Percentiles rank a stretch among this genome's conserved stretches.
Conservation (phyloP, 2,329 filamentous ascomycete genomes). For the Cladorrhinum sp. region DNA sequence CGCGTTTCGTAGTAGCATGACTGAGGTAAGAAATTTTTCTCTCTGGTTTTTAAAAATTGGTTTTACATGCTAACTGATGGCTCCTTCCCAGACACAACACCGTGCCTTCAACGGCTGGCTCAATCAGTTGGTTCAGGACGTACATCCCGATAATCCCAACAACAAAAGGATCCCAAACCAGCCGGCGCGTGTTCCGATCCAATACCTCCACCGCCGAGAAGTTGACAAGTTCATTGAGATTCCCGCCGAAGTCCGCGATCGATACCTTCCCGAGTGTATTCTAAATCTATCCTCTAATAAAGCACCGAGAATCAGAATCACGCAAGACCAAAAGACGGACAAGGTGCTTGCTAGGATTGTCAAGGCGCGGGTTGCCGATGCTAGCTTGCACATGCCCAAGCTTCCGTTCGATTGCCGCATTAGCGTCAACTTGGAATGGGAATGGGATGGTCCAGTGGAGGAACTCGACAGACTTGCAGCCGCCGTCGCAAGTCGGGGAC, state of each 20-base stretch:
- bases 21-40: constrained; percentile 58
- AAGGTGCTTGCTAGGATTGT: constrained; percentile 78
- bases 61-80: constrained; percentile 4
- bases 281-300: constrained; percentile 51
- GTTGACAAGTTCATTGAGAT: constrained; percentile 82
- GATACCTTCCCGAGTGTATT: constrained; percentile 60
- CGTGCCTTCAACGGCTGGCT: constrained; percentile 79
- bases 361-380: constrained; percentile 81
- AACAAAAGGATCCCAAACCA: constrained; percentile 38
- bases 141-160: constrained; percentile 47
- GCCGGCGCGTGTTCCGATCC: constrained; percentile 59
- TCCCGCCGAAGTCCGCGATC: constrained; percentile 53
- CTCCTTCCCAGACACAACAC: constrained; percentile 65
- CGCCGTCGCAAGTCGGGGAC: constrained; percentile 36
- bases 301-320: constrained; percentile 67
- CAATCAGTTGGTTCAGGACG: constrained; percentile 64
- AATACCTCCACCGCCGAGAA: constrained; percentile 80
- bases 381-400: constrained; percentile 80
- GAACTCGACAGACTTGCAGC: constrained; percentile 46
- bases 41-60: neutral
- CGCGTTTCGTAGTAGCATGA: constrained; percentile 86
- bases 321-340: constrained; percentile 69
- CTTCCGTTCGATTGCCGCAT: constrained; percentile 85
- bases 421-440: constrained; percentile 92
- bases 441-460: constrained; percentile 67